These are phyloP conservation scores for Ustilago sp. DNA, from an alignment of 1,284 basidiomycete species.

Conservation along the genomic window DNA sequence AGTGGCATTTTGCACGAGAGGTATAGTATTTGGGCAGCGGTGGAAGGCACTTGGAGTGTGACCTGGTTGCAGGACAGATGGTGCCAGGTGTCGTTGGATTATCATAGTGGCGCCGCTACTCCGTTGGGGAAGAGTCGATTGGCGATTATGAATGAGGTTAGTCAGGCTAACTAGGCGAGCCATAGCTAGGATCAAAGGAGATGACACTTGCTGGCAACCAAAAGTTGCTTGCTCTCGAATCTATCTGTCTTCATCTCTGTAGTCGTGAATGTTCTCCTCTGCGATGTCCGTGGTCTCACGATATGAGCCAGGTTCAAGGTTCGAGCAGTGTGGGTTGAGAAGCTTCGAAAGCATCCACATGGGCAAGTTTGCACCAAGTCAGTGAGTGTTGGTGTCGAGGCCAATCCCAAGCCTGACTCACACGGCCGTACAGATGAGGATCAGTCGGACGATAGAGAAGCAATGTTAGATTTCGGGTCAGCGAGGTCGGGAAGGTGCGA, in stretches of 20 bases:
- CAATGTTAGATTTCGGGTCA: too few relatives aligned
- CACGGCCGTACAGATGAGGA: too few relatives aligned
- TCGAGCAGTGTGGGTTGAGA: background rate
- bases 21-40: conserved; percentile 87
- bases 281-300: background rate
- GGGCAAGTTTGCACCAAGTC: background rate
- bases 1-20: conserved; percentile 81
- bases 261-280: background rate
- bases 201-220: background rate
- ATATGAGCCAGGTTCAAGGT: background rate
- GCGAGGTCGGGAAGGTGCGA: too few relatives aligned
- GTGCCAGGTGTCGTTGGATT: conserved; percentile 72
- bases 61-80: conserved; percentile 85
- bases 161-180: background rate
- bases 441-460: too few relatives aligned
- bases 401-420: too few relatives aligned
- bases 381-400: background rate
- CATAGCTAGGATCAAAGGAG: background rate
- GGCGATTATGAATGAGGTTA: conserved; percentile 36
- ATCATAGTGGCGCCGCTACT: conserved; percentile 54
- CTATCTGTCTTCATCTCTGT: background rate
- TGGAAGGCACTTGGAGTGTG: conserved; percentile 90
- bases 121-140: conserved; percentile 47
- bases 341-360: background rate
- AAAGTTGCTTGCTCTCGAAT: too few relatives aligned